Conservation (phyloP, 129 eudicot genomes). For the Centrapalus pauciflorus region DNA sequence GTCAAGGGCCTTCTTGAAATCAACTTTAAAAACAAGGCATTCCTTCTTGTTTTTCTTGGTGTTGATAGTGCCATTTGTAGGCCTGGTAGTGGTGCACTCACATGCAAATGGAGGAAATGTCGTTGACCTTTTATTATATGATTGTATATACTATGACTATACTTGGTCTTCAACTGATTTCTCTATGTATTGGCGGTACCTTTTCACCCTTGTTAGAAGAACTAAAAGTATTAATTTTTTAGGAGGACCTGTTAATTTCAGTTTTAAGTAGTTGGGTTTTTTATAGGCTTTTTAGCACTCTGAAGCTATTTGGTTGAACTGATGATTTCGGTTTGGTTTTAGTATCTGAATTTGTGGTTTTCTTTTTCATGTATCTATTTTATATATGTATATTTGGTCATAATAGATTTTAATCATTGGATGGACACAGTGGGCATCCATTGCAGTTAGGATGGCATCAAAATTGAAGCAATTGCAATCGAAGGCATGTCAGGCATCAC, state of each 20-base stretch:
- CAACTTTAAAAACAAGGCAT: not conserved
- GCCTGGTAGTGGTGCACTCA: not conserved
- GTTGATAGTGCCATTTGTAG: not conserved
- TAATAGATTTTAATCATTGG: not conserved
- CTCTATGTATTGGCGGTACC: not conserved
- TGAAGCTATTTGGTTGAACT: too few species aligned
- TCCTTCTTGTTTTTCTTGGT: not conserved
- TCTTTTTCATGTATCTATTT: not conserved
- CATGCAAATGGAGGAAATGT: not conserved
- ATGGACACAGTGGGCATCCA: conserved; percentile 6
- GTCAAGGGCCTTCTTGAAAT: too few species aligned
- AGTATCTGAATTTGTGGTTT: not conserved
- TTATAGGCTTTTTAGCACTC: too few species aligned
- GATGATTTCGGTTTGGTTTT: not conserved
- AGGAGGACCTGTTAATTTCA: not conserved
- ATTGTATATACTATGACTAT: not conserved
- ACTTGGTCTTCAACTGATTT: not conserved
- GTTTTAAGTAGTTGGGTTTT: conserved; percentile 2
- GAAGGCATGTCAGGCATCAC: conserved; percentile 61
- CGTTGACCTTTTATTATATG: not conserved
- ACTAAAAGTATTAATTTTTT: not conserved
- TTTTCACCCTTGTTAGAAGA: not conserved
- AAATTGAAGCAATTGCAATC: conserved; percentile 60
- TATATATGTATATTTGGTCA: not conserved
- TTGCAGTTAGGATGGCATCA: conserved; percentile 54